Conservation (phyloP, 495 filamentous ascomycete genomes). For the Aspergillus bridgeri region DNA sequence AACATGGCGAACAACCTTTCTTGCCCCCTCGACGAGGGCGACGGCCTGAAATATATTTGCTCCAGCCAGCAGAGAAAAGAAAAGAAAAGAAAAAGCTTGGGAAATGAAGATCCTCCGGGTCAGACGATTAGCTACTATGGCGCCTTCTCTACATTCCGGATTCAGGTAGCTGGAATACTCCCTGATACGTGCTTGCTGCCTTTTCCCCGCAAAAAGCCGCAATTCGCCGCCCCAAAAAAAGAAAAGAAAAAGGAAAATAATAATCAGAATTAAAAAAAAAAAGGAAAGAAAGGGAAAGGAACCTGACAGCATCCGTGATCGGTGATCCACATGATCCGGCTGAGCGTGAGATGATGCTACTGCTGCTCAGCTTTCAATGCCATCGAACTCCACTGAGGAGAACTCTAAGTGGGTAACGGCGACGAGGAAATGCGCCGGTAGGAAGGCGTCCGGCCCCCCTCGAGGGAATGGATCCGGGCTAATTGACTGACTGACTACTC, state of each 20-base stretch:
- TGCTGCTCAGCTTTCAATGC: slow-evolving; percentile 17
- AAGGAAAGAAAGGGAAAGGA: slow-evolving; percentile 24
- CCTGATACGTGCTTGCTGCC: slow-evolving; percentile 25
- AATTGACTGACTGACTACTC: too few species aligned
- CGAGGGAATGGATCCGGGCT: slow-evolving; percentile 11
- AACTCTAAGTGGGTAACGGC: slow-evolving; percentile 19
- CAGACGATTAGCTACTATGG: slow-evolving; percentile 27
- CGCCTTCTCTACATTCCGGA: slow-evolving; percentile 21
- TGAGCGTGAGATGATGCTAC: slow-evolving; percentile 8
- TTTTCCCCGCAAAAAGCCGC: slow-evolving; percentile 32
- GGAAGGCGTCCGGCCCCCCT: slow-evolving; percentile 9
- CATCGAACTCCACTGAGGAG: slow-evolving; percentile 23
- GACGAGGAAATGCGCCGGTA: slow-evolving; percentile 6
- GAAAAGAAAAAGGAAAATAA: slow-evolving; percentile 24
- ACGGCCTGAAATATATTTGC: not conserved
- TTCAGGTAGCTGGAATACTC: slow-evolving; percentile 18
- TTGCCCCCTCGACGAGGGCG: not conserved
- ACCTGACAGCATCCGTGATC: slow-evolving; percentile 31
- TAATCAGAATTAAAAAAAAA: slow-evolving; percentile 27
- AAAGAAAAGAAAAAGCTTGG: slow-evolving; percentile 13
- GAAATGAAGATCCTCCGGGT: slow-evolving; percentile 24
- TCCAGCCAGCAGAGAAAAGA: not conserved
- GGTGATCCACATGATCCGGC: slow-evolving; percentile 32
- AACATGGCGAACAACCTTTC: not conserved
- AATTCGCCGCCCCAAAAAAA: slow-evolving; percentile 30